Conservation (phyloP, 495 filamentous ascomycete species). For the Penicillium daleae region DNA sequence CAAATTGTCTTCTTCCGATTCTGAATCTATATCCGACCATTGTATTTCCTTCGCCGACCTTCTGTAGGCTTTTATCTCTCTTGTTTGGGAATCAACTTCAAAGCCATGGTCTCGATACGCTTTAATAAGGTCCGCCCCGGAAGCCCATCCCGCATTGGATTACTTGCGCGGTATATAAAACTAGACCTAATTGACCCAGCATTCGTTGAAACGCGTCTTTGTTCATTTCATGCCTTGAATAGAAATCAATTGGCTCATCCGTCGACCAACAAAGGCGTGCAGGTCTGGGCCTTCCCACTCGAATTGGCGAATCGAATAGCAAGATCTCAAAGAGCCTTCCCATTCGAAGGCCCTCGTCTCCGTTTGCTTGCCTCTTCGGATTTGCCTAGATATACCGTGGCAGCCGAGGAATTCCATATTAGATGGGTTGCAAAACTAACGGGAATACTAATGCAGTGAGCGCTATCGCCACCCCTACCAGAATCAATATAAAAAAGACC, state of each 20-base stretch:
- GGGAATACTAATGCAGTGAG: conserved; percentile 1
- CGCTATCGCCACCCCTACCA: not conserved
- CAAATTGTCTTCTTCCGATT: not conserved
- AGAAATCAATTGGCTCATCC: conserved; percentile 1
- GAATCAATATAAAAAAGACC: conserved; percentile 11
- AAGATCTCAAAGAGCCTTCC: conserved; percentile 20
- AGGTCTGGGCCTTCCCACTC: not conserved
- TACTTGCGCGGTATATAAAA: conserved; percentile 4
- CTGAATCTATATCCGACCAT: not conserved
- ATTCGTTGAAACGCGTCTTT: conserved; percentile 11
- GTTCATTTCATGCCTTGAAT: not conserved
- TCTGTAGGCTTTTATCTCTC: not conserved
- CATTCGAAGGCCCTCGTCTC: conserved; percentile 18
- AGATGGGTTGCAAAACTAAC: conserved; percentile 11
- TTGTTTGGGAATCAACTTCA: not conserved
- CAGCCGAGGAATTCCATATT: conserved; percentile 1
- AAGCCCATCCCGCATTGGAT: not conserved
- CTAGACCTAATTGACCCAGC: not conserved
- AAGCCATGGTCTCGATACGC: conserved; percentile 3
- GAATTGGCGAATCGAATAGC: not conserved
- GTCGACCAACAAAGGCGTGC: conserved; percentile 11
- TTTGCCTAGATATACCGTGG: conserved; percentile 1
- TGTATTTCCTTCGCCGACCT: not conserved
- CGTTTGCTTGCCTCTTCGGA: not conserved
- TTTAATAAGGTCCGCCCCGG: not conserved